Evolutionary conservation across 2,329 filamentous ascomycete species (phyloP).

Genomic region (Aspergillus persii): DNA sequence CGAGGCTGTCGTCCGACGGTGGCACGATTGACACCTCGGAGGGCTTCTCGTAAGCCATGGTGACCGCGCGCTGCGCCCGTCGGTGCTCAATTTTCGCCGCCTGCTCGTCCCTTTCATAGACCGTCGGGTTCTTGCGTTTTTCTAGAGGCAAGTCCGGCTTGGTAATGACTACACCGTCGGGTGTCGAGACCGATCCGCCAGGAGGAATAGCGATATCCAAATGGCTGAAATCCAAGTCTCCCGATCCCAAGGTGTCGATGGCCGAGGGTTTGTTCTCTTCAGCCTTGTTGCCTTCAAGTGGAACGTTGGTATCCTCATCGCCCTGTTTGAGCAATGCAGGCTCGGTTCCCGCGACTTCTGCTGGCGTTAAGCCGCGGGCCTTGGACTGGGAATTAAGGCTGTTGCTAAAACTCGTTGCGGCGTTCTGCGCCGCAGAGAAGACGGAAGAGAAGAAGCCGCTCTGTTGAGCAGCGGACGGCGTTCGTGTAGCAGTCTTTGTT

Average conservation of each 20-base stretch:
- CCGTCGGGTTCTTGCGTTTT: slow-evolving; percentile 37
- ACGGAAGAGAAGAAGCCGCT: slow-evolving; percentile 89
- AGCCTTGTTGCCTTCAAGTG: slow-evolving; percentile 24
- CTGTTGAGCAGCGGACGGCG: slow-evolving; percentile 53
- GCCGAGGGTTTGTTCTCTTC: slow-evolving; percentile 66
- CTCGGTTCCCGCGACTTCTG: slow-evolving; percentile 31
- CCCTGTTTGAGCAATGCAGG: slow-evolving; percentile 22
- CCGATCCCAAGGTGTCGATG: slow-evolving; percentile 82
- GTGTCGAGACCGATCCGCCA: slow-evolving; percentile 35
- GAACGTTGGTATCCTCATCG: slow-evolving; percentile 28
- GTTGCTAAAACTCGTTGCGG: slow-evolving; percentile 75
- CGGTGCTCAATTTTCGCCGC: slow-evolving; percentile 59
- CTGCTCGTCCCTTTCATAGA: slow-evolving; percentile 48
- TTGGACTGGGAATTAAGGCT: slow-evolving; percentile 53
- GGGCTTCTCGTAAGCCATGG: slow-evolving; percentile 55
- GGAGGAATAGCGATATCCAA: slow-evolving; percentile 63
- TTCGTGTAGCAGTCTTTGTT: slow-evolving; percentile 48
- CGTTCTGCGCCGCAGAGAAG: slow-evolving; percentile 89
- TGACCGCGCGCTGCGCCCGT: slow-evolving; percentile 59
- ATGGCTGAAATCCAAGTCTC: slow-evolving; percentile 85
- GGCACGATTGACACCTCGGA: slow-evolving; percentile 42
- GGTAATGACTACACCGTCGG: slow-evolving; percentile 38
- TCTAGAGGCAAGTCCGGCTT: slow-evolving; percentile 32
- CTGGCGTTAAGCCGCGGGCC: slow-evolving; percentile 34
- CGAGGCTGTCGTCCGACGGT: slow-evolving; percentile 34